Base-by-base conservation (phyloP, 208 protist species). In the Sergeia podlipaevii region DNA sequence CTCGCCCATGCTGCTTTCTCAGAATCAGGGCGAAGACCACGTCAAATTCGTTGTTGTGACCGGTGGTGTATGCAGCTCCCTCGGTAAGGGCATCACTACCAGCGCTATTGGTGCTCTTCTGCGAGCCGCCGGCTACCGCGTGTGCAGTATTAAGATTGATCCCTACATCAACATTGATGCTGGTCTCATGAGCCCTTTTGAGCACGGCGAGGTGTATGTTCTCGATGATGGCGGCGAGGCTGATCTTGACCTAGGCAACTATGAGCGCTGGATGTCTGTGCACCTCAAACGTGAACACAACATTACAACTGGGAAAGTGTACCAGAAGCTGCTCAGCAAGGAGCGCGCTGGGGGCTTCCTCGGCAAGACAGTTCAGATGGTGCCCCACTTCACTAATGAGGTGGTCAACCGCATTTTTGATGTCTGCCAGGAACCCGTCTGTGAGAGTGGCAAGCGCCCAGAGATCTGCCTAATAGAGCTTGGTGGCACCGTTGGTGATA, bases 261-360 rank as follows among this genome's bases (percentile, higher is more conserved):
- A 99, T 74, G 98, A 99, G 84, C 96, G 98, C 43, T 99, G 99
- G 84, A 81, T 99, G 49, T 89, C 98, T 39, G 74, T 99, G 23
- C 86, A 74, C 17, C 77, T 99, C 11, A 83, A 60, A 17, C 69
- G 85, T 20, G 93, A 99, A 66, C 96, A 99, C 85, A 99, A 99
- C 85, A 99, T 99, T 65, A 99, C 98, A 2, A 99, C 98, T 4
- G 98, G 98, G 42, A 99, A 99, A 76, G 81, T 99, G 23, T 99
- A 98, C 68, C 71, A 91, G 49, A 84, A 85, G 50, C 91, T 99
- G 8, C 96, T 99, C 51, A 62, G 80, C 29, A 97, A 95, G 76
- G 97, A 99, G 81, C 83, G 98, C 36, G 65, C 62, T 18, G 98
- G 98, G n/a, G 85, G 97, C 13, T 99, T 98, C 71, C 83, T 99